These are phyloP conservation scores for Metschnikowia gruessii DNA, from an alignment of 805 yeast genomes.

Conservation along the genomic window DNA sequence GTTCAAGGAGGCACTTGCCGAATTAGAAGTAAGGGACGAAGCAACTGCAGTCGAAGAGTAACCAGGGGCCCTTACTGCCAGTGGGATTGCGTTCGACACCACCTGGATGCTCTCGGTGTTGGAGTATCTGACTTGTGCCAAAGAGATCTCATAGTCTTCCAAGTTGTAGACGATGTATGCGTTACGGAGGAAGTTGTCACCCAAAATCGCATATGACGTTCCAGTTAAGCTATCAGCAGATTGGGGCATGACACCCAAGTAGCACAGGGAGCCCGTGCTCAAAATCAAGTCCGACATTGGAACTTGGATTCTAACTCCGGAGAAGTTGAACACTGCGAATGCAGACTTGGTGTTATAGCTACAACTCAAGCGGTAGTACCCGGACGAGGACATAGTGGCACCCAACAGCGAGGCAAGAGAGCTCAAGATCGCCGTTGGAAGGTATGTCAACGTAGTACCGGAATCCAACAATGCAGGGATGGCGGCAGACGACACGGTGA, in stretches of 20 bases:
- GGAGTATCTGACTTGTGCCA: conserved; percentile 43
- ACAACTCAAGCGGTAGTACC: conserved; percentile 10
- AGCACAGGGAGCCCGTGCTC: conserved; percentile 21
- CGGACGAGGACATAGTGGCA: background rate
- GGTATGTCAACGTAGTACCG: conserved; percentile 50
- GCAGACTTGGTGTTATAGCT: conserved; percentile 9
- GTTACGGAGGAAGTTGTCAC: conserved; percentile 62
- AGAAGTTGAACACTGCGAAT: conserved; percentile 44
- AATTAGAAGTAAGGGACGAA: conserved; percentile 1
- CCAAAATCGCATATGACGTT: conserved; percentile 52
- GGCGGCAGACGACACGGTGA: conserved; percentile 4
- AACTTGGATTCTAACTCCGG: conserved; percentile 51
- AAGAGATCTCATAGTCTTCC: conserved; percentile 52
- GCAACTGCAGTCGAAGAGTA: conserved; percentile 39
- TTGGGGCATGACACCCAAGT: conserved; percentile 28
- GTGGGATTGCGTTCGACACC: conserved; percentile 47
- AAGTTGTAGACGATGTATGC: conserved; percentile 65
- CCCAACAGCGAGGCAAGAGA: conserved; percentile 14
- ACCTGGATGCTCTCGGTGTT: conserved; percentile 42
- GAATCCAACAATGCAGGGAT: conserved; percentile 42
- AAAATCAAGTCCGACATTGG: conserved; percentile 39
- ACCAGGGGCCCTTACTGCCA: conserved; percentile 45
- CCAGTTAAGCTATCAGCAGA: conserved; percentile 41
- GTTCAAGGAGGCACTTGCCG: conserved; percentile 1
- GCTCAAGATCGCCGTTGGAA: conserved; percentile 36